Evolutionary conservation across 768 basidiomycete genomes (phyloP).

Genomic region (Lactarius evosmus): DNA sequence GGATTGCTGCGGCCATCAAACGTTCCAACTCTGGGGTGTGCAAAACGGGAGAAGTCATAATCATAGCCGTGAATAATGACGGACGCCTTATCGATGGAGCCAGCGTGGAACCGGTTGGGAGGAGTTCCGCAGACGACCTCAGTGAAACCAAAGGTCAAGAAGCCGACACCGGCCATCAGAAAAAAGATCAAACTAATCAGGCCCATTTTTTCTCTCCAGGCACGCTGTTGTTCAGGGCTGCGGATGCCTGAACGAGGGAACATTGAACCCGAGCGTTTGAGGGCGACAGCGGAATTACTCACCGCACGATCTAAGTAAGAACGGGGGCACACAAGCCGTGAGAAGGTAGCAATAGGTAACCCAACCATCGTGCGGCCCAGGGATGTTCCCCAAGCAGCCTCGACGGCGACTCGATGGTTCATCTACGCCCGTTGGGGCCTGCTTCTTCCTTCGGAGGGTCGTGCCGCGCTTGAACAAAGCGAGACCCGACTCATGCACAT

Average conservation of each 20-base stretch:
- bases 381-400: conserved; percentile 69
- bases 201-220: conserved; percentile 99
- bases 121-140: conserved; percentile 89
- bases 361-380: conserved; percentile 91
- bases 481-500: conserved; percentile 86
- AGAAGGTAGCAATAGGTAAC: conserved; percentile 90
- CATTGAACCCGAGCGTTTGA: not conserved
- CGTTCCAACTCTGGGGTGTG: conserved; percentile 67
- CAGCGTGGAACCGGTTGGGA: conserved; percentile 77
- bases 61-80: conserved; percentile 93
- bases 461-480: conserved; percentile 86
- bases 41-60: conserved; percentile 87
- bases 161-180: conserved; percentile 95
- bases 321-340: conserved; percentile 79
- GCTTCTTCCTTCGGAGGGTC: conserved; percentile 70
- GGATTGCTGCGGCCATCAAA: conserved; percentile 88
- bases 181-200: conserved; percentile 71
- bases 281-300: conserved; percentile 33
- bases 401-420: conserved; percentile 40
- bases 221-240: conserved; percentile 90
- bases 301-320: conserved; percentile 78
- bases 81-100: conserved; percentile 68
- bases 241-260: conserved; percentile 57
- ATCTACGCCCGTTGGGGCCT: conserved; percentile 42
- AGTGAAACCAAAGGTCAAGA: conserved; percentile 98